Conservation (phyloP, 352 stramenopile species). For the Globisporangium megalacanthum region DNA sequence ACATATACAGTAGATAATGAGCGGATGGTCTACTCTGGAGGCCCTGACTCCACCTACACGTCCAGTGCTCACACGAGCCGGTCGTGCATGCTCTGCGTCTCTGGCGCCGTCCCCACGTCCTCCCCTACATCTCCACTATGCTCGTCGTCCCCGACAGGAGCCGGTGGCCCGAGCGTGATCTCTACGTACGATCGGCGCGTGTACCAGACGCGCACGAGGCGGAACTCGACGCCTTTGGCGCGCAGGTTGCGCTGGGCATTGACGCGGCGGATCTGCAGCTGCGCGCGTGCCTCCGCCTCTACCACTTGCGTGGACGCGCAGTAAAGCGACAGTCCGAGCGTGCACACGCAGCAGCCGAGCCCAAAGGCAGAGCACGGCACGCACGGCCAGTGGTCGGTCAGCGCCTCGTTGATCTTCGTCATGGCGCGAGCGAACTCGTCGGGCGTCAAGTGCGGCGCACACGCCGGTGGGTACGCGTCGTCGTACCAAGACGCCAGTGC, state of each 20-base stretch:
- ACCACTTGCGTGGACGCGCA: slow-evolving; percentile 67
- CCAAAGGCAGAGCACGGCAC: slow-evolving; percentile 73
- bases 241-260: slow-evolving; percentile 68
- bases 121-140: neutral
- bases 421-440: slow-evolving; percentile 65
- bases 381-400: slow-evolving; percentile 82
- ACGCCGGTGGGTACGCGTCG: slow-evolving; percentile 49
- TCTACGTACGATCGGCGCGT: slow-evolving; percentile 59
- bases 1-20: neutral
- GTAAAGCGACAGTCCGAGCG: slow-evolving; percentile 75
- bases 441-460: slow-evolving; percentile 41
- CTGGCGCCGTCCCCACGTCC: neutral
- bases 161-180: slow-evolving; percentile 32
- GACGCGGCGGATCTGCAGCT: slow-evolving; percentile 62
- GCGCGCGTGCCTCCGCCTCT: slow-evolving; percentile 58
- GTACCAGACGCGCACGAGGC: slow-evolving; percentile 67
- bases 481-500: slow-evolving; percentile 74
- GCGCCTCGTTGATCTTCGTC: slow-evolving; percentile 73
- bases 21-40: too few species aligned
- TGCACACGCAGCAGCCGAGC: slow-evolving; percentile 82
- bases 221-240: slow-evolving; percentile 50
- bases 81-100: slow-evolving; percentile 14
- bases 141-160: neutral
- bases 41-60: too few species aligned
- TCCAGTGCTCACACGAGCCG: slow-evolving; percentile 6